Evolutionary conservation across 2,329 filamentous ascomycete genomes (phyloP), one percentile per base, ranked within the genome.

Genomic region (Penicillium sumatraense): DNA sequence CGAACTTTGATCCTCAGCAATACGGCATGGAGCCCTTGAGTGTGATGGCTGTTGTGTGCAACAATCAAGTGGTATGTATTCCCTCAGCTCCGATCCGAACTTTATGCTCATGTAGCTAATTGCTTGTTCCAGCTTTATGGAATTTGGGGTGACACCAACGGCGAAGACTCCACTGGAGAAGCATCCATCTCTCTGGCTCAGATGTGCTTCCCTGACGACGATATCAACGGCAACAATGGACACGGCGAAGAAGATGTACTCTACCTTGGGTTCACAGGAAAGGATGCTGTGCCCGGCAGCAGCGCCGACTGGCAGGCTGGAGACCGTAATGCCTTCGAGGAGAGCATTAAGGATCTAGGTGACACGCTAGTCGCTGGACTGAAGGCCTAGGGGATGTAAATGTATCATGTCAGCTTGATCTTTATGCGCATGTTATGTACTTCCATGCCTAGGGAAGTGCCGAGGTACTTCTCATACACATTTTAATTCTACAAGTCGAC

Each of bases 91-190:
- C 23, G 18, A 6, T 11, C 40, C 21, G n/a, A 20, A 33, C 24
- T 26, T 3, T 24, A 21, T 26, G n/a, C 7, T 29, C 29, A 26
- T 9, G 5, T n/a, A 42, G 6, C 20, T 24, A 24, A 42, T 24
- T 2, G 2, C 13, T 7, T n/a, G 20, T 14, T 4, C 16, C 14
- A 82, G 79, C 74, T 80, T 59, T 86, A 86, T 63, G 84, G 83
- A 10, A 72, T 86, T 47, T 87, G 83, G 84, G 85, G 83, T 18
- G 84, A 87, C 59, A 81, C 80, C 29, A 87, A 87, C 57, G 85
- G 83, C 40, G 81, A 78, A 45, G 79, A 81, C 47, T 77, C 78
- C 2, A 78, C 83, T 0, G 84, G 85, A 33, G 85, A 87, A 61
- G 78, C 82, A 0, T 81, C 82, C 23, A 80, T 87, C 59, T 80